Evolutionary conservation across 257 asterid genomes (phyloP), one percentile per base, ranked within the genome.

Genomic region (Ballota nigra): DNA sequence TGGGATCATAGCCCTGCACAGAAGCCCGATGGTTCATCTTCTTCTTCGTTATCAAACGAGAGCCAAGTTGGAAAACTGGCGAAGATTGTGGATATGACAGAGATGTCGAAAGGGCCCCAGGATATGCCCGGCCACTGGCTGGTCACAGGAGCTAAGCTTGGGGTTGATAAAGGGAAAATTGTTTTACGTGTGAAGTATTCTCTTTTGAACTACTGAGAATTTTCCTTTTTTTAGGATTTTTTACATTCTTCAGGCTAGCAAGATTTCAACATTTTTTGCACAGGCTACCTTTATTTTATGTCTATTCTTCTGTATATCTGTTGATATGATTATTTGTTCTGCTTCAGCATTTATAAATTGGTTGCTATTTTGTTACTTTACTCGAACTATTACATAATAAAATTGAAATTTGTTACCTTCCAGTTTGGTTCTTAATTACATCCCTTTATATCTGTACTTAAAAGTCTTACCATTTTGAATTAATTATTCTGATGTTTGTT

Each of bases 131-230:
- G 99, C 2, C 99, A 95, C 68, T 95, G 99, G 99, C 31, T 95
- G 74, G 97, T 95, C 8, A 95, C 99, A 0, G 99, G 99, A 57
- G 99, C 99, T n/a, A 95, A 95, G 86, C 97, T 95, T 70, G 99
- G 99, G n/a, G 96, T 95, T 31, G 98, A 95, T 74, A 92, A 89
- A 78, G 99, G 98, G 51, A 89, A 63, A 69, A 92, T 95, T 53
- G 86, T 89, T 73, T 59, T 92, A 19, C 92, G 99, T 10, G 89
- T 89, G 23, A 95, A 95, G 87, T 92, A 95, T 69, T 95, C 99
- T 13, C 77, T 95, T 4, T 78, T 95, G 86, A 95, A 95, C 86
- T 95, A 95, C 66, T 95, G 89, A 93, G 73, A 8, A 3, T 26
- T 26, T 40, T 24, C 60, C 15, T 67, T 59, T 47, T 61, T 75